phyloP scores from a whole-genome alignment of 1,284 basidiomycete species.

The Sporisorium exsertum region DNA sequence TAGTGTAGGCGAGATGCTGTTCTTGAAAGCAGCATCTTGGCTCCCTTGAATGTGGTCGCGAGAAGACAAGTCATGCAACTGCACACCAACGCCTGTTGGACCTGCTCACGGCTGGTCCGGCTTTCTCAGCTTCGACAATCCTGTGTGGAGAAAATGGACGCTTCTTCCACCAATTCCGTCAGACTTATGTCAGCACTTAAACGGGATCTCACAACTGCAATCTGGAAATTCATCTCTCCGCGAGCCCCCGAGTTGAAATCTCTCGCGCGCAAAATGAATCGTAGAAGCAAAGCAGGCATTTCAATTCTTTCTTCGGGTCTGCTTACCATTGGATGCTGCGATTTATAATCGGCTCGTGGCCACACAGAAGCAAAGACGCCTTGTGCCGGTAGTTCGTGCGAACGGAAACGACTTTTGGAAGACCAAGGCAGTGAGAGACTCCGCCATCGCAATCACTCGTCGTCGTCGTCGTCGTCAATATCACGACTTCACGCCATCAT shows the following conservation, averaged over 20 bases:
- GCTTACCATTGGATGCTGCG: constrained; percentile 5
- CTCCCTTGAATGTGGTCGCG: background rate
- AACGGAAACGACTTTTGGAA: constrained; percentile 12
- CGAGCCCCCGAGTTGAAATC: constrained; percentile 23
- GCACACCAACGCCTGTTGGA: too few relatives aligned
- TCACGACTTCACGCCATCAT: constrained; percentile 20
- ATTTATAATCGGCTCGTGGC: constrained; percentile 34
- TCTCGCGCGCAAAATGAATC: constrained; percentile 15
- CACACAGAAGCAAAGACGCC: background rate
- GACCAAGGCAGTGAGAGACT: constrained; percentile 7
- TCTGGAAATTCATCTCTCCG: too few relatives aligned
- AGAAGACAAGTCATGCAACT: background rate
- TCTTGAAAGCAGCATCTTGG: constrained; percentile 33
- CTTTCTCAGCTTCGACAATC: background rate
- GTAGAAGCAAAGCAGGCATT: background rate
- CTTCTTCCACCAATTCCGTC: constrained; percentile 4
- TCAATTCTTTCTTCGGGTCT: background rate
- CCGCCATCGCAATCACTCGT: constrained; percentile 28
- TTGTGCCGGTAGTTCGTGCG: constrained; percentile 20
- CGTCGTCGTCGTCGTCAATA: constrained; percentile 21
- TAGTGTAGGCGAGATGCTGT: constrained; percentile 21
- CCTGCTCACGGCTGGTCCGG: background rate
- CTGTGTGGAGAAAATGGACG: background rate
- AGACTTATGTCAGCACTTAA: constrained; percentile 27
- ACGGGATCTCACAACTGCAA: too few relatives aligned